phyloP scores from a whole-genome alignment of 352 stramenopile species.

The Paralagenidium karlingii region DNA sequence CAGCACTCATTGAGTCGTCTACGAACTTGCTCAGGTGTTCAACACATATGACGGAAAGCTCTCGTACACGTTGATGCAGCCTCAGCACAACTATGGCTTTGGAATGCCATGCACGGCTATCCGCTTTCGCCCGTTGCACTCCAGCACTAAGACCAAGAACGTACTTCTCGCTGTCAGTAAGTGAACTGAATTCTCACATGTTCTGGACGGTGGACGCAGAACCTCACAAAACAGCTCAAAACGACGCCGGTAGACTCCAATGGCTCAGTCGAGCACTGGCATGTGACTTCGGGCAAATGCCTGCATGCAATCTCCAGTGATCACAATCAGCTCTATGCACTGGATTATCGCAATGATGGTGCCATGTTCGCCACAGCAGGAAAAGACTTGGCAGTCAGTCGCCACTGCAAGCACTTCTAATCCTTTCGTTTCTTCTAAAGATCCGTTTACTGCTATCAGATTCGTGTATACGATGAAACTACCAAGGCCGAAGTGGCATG shows the following conservation, averaged over 20 bases:
- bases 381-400: conserved; percentile 70
- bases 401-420: not conserved
- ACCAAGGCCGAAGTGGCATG: conserved; percentile 67
- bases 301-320: conserved; percentile 83
- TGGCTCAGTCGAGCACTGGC: conserved; percentile 85
- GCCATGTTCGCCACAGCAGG: conserved; percentile 79
- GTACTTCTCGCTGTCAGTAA: conserved; percentile 81
- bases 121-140: conserved; percentile 66
- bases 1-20: not conserved
- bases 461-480: conserved; percentile 82
- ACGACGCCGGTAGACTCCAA: too few species aligned
- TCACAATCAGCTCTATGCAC: conserved; percentile 82
- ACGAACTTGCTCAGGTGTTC: conserved; percentile 25
- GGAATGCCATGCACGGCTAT: conserved; percentile 77
- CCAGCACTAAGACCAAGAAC: conserved; percentile 84
- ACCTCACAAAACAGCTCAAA: not conserved
- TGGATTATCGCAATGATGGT: conserved; percentile 81
- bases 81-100: conserved; percentile 46
- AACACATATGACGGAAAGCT: conserved; percentile 66
- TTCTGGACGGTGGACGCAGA: not conserved
- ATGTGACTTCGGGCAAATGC: conserved; percentile 88
- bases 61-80: conserved; percentile 76
- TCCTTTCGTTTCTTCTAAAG: not conserved
- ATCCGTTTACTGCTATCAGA: conserved; percentile 3
- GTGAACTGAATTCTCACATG: conserved; percentile 9